Base-by-base conservation (phyloP, 306 rosid species). In the Bauhinia variegata region DNA sequence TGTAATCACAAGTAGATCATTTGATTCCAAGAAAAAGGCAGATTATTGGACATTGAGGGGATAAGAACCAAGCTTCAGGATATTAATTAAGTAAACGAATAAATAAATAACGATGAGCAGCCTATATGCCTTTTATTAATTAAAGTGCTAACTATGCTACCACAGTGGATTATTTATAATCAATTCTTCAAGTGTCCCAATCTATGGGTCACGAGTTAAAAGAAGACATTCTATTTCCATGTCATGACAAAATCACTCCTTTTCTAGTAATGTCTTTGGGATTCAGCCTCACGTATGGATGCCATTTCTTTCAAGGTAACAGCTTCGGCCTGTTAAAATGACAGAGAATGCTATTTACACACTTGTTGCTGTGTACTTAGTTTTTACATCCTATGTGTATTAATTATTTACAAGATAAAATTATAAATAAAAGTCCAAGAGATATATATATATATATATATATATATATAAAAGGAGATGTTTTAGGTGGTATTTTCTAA, bases 1-100 rank as follows among this genome's bases (percentile, higher is more conserved):
- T 44, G 44, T 67, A 16, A 43, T 34, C 57, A 12, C 11, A 28
- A 50, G 15, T 46, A 1, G 28, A 23, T 23, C 28, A 23, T 23
- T 23, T 23, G 2, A 23, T 23, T 2, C 28, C 28, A 23, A 23
- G 2, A 23, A 23, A n/a, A 23, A 23, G 2, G 28, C 28, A 23
- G 2, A 23, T 23, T 1, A 23, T 23, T 23, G 28, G 2, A 2
- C 28, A 2, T 42, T 37, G 28, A 28, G n/a, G 50, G 28, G 87
- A 81, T 83, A 83, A 86, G 74, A 73, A 62, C 64, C 57, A 7
- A 64, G 36, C 50, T 67, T 31, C 71, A 5, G 52, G 68, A 10
- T 39, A n/a, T n/a, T n/a, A n/a, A 66, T 65, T 5, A 74, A 49
- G 15, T 71, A 67, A 70, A 63, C 57, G 51, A 31, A 48, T 30